These are phyloP conservation scores for Extremus antarcticus DNA, from an alignment of 495 filamentous ascomycete species.

Conservation along the genomic window DNA sequence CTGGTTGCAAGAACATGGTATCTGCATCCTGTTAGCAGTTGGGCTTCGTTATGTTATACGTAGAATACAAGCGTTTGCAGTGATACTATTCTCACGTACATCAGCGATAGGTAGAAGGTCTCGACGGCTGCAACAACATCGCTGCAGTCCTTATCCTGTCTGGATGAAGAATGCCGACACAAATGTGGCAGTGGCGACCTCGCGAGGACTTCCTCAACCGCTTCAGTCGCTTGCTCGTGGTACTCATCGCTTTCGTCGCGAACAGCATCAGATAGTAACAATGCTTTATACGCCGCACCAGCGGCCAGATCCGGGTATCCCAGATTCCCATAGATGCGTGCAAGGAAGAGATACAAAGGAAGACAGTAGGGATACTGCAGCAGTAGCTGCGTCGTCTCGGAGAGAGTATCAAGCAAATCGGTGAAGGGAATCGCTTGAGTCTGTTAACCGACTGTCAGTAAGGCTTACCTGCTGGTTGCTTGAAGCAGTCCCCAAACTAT, in stretches of 20 bases:
- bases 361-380: slow-evolving; percentile 58
- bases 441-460: neutral
- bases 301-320: slow-evolving; percentile 83
- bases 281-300: slow-evolving; percentile 80
- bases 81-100: neutral
- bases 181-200: neutral
- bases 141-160: neutral
- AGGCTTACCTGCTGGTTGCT: no score
- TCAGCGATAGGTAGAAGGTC: slow-evolving; percentile 2
- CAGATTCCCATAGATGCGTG: slow-evolving; percentile 56
- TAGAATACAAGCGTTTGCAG: no score
- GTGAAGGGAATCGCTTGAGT: neutral
- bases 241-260: slow-evolving; percentile 55
- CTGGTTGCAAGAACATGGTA: neutral
- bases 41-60: no score
- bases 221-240: slow-evolving; percentile 40
- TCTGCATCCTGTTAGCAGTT: neutral
- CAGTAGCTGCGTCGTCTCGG: neutral
- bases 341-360: slow-evolving; percentile 63
- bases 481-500: no score
- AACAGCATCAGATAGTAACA: slow-evolving; percentile 75
- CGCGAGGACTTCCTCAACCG: neutral
- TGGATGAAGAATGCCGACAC: neutral
- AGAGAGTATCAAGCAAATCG: neutral
- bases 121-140: neutral